phyloP scores from a whole-genome alignment of 2,329 filamentous ascomycete species.

The Fusarium pseudocircinatum region DNA sequence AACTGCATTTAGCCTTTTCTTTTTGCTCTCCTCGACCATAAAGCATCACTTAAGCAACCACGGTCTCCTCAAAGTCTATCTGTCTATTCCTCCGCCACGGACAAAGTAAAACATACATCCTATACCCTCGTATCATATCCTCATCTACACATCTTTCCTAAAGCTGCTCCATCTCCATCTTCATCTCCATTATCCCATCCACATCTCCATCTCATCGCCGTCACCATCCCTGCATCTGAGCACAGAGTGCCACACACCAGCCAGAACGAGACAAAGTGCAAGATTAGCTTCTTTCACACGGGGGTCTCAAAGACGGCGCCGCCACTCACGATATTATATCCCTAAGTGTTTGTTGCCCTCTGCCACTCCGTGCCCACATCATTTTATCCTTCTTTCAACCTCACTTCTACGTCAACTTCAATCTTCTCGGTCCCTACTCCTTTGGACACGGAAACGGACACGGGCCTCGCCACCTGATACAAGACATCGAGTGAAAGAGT shows the following conservation, averaged over 20 bases:
- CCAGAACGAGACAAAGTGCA: slow-evolving; percentile 33
- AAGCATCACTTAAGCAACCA: neutral
- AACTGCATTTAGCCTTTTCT: slow-evolving; percentile 6
- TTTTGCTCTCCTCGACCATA: neutral
- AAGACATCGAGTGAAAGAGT: slow-evolving; percentile 16
- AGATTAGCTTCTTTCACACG: slow-evolving; percentile 27
- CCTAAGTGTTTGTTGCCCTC: neutral
- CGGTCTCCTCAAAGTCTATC: neutral
- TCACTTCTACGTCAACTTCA: neutral
- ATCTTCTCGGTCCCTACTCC: neutral
- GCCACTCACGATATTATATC: slow-evolving; percentile 32
- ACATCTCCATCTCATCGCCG: neutral
- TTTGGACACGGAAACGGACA: neutral
- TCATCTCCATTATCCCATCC: neutral
- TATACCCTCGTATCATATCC: neutral
- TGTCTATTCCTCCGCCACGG: neutral
- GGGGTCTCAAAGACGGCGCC: slow-evolving; percentile 7
- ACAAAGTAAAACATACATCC: neutral
- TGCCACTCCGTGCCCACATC: slow-evolving; percentile 1
- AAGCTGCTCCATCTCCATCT: slow-evolving; percentile 7
- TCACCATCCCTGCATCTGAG: slow-evolving; percentile 21
- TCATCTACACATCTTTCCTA: neutral
- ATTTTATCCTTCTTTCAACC: slow-evolving; percentile 18
- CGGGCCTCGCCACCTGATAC: neutral
- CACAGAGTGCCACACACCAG: slow-evolving; percentile 22